A percentile compares a stretch with the other conserved stretches of the same genome.
phyloP scores from a whole-genome alignment of 2,329 filamentous ascomycete species.

The Zymoseptoria pseudotritici region DNA sequence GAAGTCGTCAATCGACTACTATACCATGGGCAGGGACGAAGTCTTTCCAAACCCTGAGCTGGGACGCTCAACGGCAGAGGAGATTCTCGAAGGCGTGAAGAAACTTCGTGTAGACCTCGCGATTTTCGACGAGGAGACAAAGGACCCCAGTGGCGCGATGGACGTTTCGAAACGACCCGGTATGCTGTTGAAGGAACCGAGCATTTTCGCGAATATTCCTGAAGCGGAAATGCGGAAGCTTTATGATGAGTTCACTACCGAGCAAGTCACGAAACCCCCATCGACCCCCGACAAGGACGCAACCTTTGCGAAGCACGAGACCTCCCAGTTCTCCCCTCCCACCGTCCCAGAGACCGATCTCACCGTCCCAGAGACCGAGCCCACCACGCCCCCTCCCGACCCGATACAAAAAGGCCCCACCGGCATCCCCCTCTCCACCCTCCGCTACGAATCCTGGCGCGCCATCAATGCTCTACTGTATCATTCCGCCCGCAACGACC shows the following conservation, averaged over 20 bases:
- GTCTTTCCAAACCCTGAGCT: background rate
- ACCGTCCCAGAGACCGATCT: background rate
- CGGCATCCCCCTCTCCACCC: slow-evolving; percentile 34
- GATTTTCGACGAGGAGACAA: slow-evolving; percentile 18
- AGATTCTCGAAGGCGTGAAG: slow-evolving; percentile 1
- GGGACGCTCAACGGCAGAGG: background rate
- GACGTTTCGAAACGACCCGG: slow-evolving; percentile 33
- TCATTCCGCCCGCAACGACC: slow-evolving; percentile 24
- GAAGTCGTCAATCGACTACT: slow-evolving; percentile 4
- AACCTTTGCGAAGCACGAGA: background rate
- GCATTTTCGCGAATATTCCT: slow-evolving; percentile 9
- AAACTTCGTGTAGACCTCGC: slow-evolving; percentile 20
- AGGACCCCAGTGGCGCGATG: slow-evolving; percentile 17
- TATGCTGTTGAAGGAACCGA: slow-evolving; percentile 24
- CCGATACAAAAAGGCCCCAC: slow-evolving; percentile 8
- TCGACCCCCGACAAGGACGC: background rate
- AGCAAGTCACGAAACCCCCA: slow-evolving; percentile 17
- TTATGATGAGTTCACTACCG: slow-evolving; percentile 40
- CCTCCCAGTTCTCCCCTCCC: background rate
- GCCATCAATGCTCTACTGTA: slow-evolving; percentile 40
- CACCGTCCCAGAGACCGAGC: background rate
- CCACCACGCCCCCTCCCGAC: background rate
- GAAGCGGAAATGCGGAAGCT: slow-evolving; percentile 30
- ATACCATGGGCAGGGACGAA: slow-evolving; percentile 4
- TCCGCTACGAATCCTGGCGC: slow-evolving; percentile 46